Conservation (phyloP, 345 rosid genomes). For the Euphorbia tirucalli region DNA sequence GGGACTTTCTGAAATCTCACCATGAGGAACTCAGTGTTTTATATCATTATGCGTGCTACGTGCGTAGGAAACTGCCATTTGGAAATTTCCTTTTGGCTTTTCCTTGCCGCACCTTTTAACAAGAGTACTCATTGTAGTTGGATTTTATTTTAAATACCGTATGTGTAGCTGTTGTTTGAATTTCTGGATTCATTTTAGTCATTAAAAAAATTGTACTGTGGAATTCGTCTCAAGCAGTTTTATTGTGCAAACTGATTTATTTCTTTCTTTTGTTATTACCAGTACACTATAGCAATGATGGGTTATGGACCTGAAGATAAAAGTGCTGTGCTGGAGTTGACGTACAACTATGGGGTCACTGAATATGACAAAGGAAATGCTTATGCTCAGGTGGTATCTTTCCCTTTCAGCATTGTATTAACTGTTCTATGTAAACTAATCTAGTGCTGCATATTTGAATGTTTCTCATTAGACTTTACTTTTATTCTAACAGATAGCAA, state of each 20-base stretch:
- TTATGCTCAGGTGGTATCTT: slow-evolving; percentile 69
- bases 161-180: background rate
- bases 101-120: too few species aligned
- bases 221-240: slow-evolving; percentile 1
- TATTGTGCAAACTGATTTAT: slow-evolving; percentile 9
- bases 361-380: slow-evolving; percentile 90
- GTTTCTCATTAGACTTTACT: slow-evolving; percentile 4
- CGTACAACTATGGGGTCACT: slow-evolving; percentile 88
- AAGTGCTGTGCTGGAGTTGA: slow-evolving; percentile 74
- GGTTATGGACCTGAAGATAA: slow-evolving; percentile 97
- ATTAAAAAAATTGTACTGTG: background rate
- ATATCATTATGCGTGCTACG: too few species aligned
- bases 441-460: slow-evolving; percentile 11
- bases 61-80: too few species aligned
- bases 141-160: too few species aligned
- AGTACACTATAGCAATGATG: slow-evolving; percentile 89
- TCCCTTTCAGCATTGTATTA: background rate
- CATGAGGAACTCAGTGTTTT: too few species aligned
- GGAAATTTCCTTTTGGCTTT: too few species aligned
- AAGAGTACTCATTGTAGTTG: background rate
- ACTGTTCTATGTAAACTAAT: background rate
- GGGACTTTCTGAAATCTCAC: too few species aligned
- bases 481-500: slow-evolving; percentile 63
- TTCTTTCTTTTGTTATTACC: slow-evolving; percentile 13
- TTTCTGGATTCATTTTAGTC: background rate